Evolutionary conservation across 805 yeast genomes (phyloP), one percentile per base, ranked within the genome.

Genomic region (Teunomyces barrocoloradensis): DNA sequence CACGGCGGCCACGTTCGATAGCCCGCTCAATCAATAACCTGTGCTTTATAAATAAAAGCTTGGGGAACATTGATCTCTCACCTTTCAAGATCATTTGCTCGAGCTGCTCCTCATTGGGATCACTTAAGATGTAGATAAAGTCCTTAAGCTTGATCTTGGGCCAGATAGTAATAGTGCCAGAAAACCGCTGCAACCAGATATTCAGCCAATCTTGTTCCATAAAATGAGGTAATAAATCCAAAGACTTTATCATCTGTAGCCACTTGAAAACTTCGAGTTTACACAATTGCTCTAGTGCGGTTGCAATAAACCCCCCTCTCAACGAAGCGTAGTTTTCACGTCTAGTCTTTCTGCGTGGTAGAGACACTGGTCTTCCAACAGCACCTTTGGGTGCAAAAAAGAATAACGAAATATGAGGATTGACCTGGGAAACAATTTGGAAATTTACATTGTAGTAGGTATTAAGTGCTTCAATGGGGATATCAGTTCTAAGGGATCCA

Each of bases 121-220:
- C 92, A 51, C 82, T 74, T 46, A 87, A 66, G 40, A 87, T 81
- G 57, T 82, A 74, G 67, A 72, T 73, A 52, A 85, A 81, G 58
- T 87, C 94, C 29, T 61, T 62, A 10, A 84, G 60, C 30, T 68
- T 68, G 52, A 83, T 78, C 53, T 83, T 77, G 2, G 94, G 94
- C 82, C 89, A 87, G 17, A 87, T 72, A 0, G 94, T 87, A 9
- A 87, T 82, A 0, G 87, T 76, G 1, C 95, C 95, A 40, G 84
- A 79, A 58, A 87, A 87, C 49, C 77, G 69, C 66, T 87, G 95
- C 25, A 87, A 66, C 77, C 87, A 87, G 13, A 87, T 75, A 57
- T 79, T 82, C 53, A 88, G 84, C 92, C 92, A 87, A 64, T 87
- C 94, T 61, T 83, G 89, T 55, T 84, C 85, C 69, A 83, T 64